Base-by-base conservation (phyloP, 2,329 filamentous ascomycete genomes). In the Colletotrichum brevisporum region DNA sequence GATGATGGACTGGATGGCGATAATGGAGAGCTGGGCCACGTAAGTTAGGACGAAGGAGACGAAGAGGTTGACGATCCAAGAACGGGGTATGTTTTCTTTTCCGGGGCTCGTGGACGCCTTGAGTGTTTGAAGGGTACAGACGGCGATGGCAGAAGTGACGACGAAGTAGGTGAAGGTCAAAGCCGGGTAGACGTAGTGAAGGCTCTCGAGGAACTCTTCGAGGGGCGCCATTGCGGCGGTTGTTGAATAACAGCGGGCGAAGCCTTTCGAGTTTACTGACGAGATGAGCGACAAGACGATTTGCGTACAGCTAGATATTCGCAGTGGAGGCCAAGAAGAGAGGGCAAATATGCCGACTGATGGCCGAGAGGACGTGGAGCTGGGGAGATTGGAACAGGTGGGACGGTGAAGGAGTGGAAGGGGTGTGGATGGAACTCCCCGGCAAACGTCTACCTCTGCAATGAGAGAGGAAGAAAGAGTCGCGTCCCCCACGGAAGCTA, bases 121-220 rank as follows among this genome's bases (percentile, higher is more conserved):
- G 26, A 77, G 71, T 16, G 84, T 85, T 72, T 88, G 85, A 27
- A 90, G 79, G 18, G 83, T 87, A 76, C 85, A 89, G 45, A 86
- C 79, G 4, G 86, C 85, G 59, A 88, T 72, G 36, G 83, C 77
- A 26, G 83, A 84, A 9, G 89, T 81, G 61, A 83, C 70, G 58
- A 86, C 76, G 76, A 90, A 92, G 78, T 88, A 91, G 63, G 82
- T 55, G 73, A 90, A 90, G 67, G 90, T 78, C 21, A 83, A 67
- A 10, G 85, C 81, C 12, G 91, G 89, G 72, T 88, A 90, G 9
- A 83, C 78, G 76, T 91, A 91, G 78, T 88, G 87, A 52, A 91
- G 79, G 71, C 80, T 78, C 53, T 79, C 77, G 63, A 85, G 77
- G 70, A 81, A 78, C 67, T 73, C 68, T 18, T 78, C 74, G 41